Evolutionary conservation across 148 eudicot species (phyloP).

Genomic region (Dianthus caryophyllus): DNA sequence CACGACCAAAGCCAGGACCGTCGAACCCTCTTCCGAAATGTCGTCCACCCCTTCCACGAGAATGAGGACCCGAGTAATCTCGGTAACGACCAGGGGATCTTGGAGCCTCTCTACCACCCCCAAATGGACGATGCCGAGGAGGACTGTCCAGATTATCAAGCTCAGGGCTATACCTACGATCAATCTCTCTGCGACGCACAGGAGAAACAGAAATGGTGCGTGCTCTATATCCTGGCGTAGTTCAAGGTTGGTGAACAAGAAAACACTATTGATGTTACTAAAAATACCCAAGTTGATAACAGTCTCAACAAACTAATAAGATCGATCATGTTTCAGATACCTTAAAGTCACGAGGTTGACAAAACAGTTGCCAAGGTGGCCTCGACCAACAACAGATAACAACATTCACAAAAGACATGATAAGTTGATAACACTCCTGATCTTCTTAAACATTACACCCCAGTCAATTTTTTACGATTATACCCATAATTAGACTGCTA

Average conservation of each 20-base stretch:
- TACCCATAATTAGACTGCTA: constrained; percentile 18
- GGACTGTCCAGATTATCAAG: constrained; percentile 49
- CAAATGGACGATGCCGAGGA: constrained; percentile 61
- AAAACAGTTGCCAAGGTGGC: constrained; percentile 17
- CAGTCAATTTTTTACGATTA: constrained; percentile 7
- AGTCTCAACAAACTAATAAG: constrained; percentile 16
- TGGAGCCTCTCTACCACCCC: constrained; percentile 46
- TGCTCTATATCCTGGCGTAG: constrained; percentile 78
- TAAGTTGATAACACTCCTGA: constrained; percentile 18
- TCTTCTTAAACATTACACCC: constrained; percentile 26
- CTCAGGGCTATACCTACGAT: constrained; percentile 64
- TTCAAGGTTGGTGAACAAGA: constrained; percentile 32
- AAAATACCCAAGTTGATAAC: constrained; percentile 9
- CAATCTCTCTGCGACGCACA: constrained; percentile 64
- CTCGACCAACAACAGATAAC: constrained; percentile 17
- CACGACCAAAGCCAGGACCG: constrained; percentile 58
- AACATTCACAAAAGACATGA: constrained; percentile 13
- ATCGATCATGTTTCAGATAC: constrained; percentile 21
- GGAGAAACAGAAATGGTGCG: constrained; percentile 86
- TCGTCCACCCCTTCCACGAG: constrained; percentile 76
- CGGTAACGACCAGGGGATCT: constrained; percentile 63
- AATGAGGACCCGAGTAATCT: constrained; percentile 65
- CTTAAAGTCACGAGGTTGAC: constrained; percentile 20
- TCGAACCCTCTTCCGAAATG: constrained; percentile 53
- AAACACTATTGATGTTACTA: constrained; percentile 34